Conservation (phyloP, 768 basidiomycete species). For the Agrocybe praecox region DNA sequence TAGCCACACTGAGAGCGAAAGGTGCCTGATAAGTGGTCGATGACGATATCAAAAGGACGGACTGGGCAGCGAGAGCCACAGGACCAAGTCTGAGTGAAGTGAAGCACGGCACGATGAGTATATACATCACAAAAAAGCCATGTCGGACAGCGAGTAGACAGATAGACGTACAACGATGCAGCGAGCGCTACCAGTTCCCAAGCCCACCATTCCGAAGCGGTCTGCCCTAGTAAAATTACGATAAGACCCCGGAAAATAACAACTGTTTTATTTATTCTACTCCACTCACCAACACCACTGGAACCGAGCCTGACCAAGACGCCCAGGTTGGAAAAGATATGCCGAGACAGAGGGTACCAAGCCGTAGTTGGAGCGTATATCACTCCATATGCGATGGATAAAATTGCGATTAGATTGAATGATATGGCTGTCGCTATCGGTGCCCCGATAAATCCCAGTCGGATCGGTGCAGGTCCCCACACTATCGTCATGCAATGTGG, state of each 20-base stretch:
- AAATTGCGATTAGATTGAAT: constrained; percentile 77
- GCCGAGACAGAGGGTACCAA: constrained; percentile 74
- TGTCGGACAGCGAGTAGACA: no score
- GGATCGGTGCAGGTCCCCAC: constrained; percentile 79
- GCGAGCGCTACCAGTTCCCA: no score
- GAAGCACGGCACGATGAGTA: no score
- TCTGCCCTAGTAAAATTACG: no score
- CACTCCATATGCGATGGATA: constrained; percentile 65
- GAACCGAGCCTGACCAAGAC: constrained; percentile 75
- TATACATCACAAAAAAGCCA: no score
- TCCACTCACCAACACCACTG: constrained; percentile 68
- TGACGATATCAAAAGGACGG: constrained; percentile 75
- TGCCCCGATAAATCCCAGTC: constrained; percentile 90
- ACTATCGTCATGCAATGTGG: no score
- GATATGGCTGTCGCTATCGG: constrained; percentile 88
- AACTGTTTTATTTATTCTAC: neutral
- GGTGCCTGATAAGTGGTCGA: constrained; percentile 84
- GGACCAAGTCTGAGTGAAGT: constrained; percentile 71
- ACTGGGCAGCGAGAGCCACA: constrained; percentile 82
- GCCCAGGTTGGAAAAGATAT: constrained; percentile 70
- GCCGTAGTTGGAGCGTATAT: constrained; percentile 70
- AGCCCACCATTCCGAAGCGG: no score
- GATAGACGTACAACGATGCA: no score
- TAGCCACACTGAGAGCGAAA: constrained; percentile 78
- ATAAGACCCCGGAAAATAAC: no score